Base-by-base conservation (phyloP, 352 stramenopile species). In the Paralagenidium karlingii region DNA sequence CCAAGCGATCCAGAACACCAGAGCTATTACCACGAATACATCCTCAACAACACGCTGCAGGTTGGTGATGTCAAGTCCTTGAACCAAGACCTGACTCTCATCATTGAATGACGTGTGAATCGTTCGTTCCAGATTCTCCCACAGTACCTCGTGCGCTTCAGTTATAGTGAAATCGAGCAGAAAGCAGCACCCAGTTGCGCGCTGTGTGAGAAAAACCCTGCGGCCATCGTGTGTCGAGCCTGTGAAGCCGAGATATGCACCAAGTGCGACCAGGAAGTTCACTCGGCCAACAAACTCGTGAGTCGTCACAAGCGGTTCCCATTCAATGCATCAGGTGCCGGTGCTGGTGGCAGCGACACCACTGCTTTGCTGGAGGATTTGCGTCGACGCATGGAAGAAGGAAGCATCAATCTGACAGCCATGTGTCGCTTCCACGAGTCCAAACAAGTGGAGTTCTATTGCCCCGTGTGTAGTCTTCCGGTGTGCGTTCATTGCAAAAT, bases 401-500 rank as follows among this genome's bases (percentile, higher is more conserved):
- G 46, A 11, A 33, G 68, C 5, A 34, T 49, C 2, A 49, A 66
- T 21, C 51, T 60, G n/a, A 51, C 54, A 6, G 42, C 42, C 5
- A 50, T 24, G 7, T 87, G 69, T 24, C 47, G 47, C 11, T 34
- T 54, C 4, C 77, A 90, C 15, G 44, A 54, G 3, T 47, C 24
- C 36, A 84, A 86, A 30, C 61, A 53, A 27, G 63, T 85, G 31
- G 77, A 90, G 48, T 86, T 90, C 39, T 90, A 76, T 38, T 90
- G 70, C 38, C 55, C 66, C 0, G 45, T 74, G 19, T 90, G 77
- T 32, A 49, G 63, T 7, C 40, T 63, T 2, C 63, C 70, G 0
- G 64, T 87, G 8, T 90, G 73, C 20, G 70, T 90, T 20, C 68
- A 70, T 38, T 87, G 77, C 57, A 87, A 87, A 54, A 83, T 87